A percentile compares a stretch with the other conserved stretches of the same genome.
phyloP scores from a whole-genome alignment of 2,329 filamentous ascomycete species.

The Fonsecaea erecta region DNA sequence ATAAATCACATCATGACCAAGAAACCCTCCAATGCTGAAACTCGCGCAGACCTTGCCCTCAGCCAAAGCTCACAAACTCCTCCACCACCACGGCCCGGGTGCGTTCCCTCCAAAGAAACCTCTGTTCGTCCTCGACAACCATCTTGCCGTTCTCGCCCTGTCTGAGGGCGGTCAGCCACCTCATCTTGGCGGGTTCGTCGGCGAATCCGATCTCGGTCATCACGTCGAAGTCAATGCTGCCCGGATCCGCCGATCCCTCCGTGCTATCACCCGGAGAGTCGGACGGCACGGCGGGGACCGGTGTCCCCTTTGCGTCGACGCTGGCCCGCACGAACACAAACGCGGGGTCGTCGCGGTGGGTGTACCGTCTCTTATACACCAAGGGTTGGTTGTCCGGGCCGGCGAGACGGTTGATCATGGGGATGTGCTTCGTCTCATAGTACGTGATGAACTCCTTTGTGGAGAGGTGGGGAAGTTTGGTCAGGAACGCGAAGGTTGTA shows the following conservation, averaged over 20 bases:
- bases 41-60: not conserved
- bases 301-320: not conserved
- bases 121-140: conserved; percentile 9
- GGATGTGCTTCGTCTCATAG: conserved; percentile 13
- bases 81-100: conserved; percentile 4
- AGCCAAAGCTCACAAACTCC: conserved; percentile 9
- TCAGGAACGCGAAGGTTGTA: conserved; percentile 8
- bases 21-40: too few species aligned
- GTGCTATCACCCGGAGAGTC: not conserved
- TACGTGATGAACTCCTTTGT: conserved; percentile 11
- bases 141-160: not conserved
- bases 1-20: too few species aligned
- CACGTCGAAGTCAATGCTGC: conserved; percentile 5
- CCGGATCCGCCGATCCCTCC: not conserved
- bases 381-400: conserved; percentile 11
- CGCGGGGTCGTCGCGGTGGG: conserved; percentile 10
- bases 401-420: conserved; percentile 13
- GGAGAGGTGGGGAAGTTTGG: conserved; percentile 1
- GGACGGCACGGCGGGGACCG: not conserved
- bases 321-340: not conserved
- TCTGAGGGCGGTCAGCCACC: not conserved
- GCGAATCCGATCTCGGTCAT: conserved; percentile 12
- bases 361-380: conserved; percentile 13
- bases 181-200: not conserved
- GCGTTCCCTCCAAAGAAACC: conserved; percentile 11